Evolutionary conservation across 1,284 basidiomycete species (phyloP), one percentile per base, ranked within the genome.

Genomic region (Wolfiporia cocos): DNA sequence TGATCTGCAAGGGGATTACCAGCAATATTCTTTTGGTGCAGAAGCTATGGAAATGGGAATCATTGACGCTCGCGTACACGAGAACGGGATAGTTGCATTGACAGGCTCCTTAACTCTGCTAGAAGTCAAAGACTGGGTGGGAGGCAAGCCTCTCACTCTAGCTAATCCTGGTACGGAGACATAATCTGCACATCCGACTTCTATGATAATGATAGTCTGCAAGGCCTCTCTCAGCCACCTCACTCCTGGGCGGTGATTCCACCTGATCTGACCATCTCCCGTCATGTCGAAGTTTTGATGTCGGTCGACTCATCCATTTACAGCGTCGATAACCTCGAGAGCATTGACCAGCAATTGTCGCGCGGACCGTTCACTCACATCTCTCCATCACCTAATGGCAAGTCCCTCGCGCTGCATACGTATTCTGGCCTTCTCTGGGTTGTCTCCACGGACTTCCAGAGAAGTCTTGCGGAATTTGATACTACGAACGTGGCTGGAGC

Each of bases 351-450:
- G 66, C 81, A 86, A n/a, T 67, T 97, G 12, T 84, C 82, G 12
- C 76, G 86, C 29, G 93, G 92, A 0, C 95, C 96, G 1, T 98
- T 97, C 64, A 76, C 76, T 0, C 83, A 87, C 52, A 78, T 99
- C 42, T 77, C 86, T 0, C 82, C 90, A 1, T 96, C 93, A 0
- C 94, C 94, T 0, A 95, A 95, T 53, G 94, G 94, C 26, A 92
- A 94, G 56, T 85, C 93, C 31, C 74, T 98, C 11, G 92, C 93
- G 0, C 70, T 98, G 10, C 66, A 96, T 29, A 92, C 86, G 0
- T 78, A 73, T 40, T 70, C 71, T 20, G 83, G 81, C 9, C 70
- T 74, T 10, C 75, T 98, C 15, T 92, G 89, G 85, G 95, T 99
- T 31, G 90, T 96, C 12, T 94, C 91, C 5, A 79, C 86, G 14